Evolutionary conservation across 1,139 yeast genomes (phyloP).

Genomic region (Scheffersomyces titani): DNA sequence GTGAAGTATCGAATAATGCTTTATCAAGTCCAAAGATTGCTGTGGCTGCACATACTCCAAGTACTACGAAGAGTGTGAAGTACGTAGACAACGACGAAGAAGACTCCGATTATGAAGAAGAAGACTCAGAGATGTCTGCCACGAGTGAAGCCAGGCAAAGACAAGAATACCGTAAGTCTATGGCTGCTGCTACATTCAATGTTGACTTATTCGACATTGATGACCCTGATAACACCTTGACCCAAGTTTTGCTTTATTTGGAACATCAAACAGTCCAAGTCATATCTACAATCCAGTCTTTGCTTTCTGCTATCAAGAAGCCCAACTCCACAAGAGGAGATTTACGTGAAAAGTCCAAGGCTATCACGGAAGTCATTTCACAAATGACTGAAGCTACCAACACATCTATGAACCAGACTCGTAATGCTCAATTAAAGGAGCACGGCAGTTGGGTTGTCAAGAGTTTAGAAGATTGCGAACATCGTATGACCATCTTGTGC

Average conservation of each 20-base stretch:
- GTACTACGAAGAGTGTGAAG: conserved; percentile 12
- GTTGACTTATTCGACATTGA: conserved; percentile 75
- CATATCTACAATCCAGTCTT: conserved; percentile 82
- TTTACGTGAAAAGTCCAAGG: conserved; percentile 68
- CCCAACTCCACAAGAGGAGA: conserved; percentile 78
- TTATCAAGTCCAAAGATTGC: neutral
- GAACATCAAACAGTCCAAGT: conserved; percentile 95
- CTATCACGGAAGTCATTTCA: conserved; percentile 72
- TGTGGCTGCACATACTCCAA: neutral
- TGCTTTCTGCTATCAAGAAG: conserved; percentile 72
- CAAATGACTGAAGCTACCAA: conserved; percentile 93
- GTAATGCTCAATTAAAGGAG: conserved; percentile 79
- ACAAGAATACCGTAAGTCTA: conserved; percentile 50
- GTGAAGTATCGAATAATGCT: neutral
- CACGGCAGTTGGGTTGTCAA: conserved; percentile 92
- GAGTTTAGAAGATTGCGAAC: conserved; percentile 80
- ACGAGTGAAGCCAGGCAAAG: conserved; percentile 42
- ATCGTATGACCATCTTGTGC: conserved; percentile 71
- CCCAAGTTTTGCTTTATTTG: conserved; percentile 79
- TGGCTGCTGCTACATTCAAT: conserved; percentile 62
- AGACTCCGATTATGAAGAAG: conserved; percentile 20
- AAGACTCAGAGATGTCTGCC: conserved; percentile 17
- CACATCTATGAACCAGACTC: conserved; percentile 84
- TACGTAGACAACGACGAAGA: conserved; percentile 13
- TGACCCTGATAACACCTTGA: conserved; percentile 84